Base-by-base conservation (phyloP, 208 protist genomes). In the Angomonas desouzai region DNA sequence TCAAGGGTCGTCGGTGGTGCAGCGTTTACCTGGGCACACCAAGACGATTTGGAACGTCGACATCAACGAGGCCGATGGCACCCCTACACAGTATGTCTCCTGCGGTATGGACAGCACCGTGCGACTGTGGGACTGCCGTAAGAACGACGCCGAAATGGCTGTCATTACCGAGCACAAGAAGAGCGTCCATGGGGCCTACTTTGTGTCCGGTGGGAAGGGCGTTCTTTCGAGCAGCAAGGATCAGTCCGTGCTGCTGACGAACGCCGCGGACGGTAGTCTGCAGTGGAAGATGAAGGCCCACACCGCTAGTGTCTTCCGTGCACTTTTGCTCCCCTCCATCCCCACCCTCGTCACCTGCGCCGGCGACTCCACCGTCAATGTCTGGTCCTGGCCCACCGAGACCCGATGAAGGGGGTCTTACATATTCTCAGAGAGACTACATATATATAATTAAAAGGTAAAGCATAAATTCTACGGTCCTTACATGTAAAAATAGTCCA, bases 231-330 rank as follows among this genome's bases (percentile, higher is more conserved):
- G 67, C 58, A 71, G 64, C 47, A 81, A 83, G 55, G 85, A 92
- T 62, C 56, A 58, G 18, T 67, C 63, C 20, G 78, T 87, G 30
- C 51, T 56, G 33, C 49, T 87, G 16, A 67, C 70, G 3, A 65
- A 79, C 65, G 64, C 74, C 4, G 23, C n/a, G 0, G 79, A 69
- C 20, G 81, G 84, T 30, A 57, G 66, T 2, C 51, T 66, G 20
- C 61, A 84, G 57, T 94, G 84, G 82, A 62, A 77, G 23, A 72
- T 77, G 16, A 81, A 74, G 49, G 83, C 85, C 27, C 82, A 90
- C 58, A 29, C 32, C 9, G 55, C 72, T 18, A 76, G 57, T 11
- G 88, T 88, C 0, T 94, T 89, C 59, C 75, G 83, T n/a, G 74
- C 68, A 1, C 45, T 72, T 36, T 84, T 76, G 58, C 59, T 80